A percentile compares a stretch with the other conserved stretches of the same genome.
phyloP scores from a whole-genome alignment of 2,329 filamentous ascomycete species.

The Beauveria varroae region DNA sequence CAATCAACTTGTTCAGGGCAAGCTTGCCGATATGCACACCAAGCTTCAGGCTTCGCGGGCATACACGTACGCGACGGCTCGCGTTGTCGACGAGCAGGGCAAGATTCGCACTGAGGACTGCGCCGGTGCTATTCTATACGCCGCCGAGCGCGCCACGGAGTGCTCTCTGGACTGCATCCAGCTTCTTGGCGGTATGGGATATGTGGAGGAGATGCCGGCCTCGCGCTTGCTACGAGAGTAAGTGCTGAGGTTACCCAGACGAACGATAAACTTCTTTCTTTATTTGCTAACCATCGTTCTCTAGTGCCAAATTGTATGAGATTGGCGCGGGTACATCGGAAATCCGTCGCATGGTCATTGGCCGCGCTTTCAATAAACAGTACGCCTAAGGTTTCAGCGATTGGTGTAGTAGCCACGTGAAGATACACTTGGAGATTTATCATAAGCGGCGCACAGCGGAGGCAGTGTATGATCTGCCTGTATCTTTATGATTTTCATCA shows the following conservation, averaged over 20 bases:
- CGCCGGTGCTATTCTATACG: slow-evolving; percentile 87
- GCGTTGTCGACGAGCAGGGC: slow-evolving; percentile 68
- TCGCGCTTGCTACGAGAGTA: slow-evolving; percentile 71
- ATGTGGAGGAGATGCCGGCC: slow-evolving; percentile 90
- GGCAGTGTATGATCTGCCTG: slow-evolving; percentile 2
- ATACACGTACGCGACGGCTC: slow-evolving; percentile 81
- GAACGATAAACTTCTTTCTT: not conserved
- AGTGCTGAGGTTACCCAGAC: slow-evolving; percentile 21
- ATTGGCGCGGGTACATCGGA: slow-evolving; percentile 96
- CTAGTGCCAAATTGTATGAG: slow-evolving; percentile 73
- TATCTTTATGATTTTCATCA: not conserved
- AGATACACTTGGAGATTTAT: not conserved
- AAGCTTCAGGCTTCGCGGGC: slow-evolving; percentile 77
- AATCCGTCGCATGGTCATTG: slow-evolving; percentile 89
- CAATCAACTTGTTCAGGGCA: slow-evolving; percentile 89
- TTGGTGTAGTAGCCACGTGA: not conserved
- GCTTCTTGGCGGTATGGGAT: slow-evolving; percentile 89
- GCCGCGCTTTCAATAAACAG: slow-evolving; percentile 83
- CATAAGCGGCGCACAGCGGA: slow-evolving; percentile 5
- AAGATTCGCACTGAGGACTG: slow-evolving; percentile 81
- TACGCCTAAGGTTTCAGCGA: slow-evolving; percentile 39
- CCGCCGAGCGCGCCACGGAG: slow-evolving; percentile 84
- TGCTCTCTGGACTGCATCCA: slow-evolving; percentile 83
- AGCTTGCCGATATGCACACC: slow-evolving; percentile 95
- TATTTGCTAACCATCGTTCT: slow-evolving; percentile 21